A percentile compares a stretch with the other conserved stretches of the same genome.
These are phyloP conservation scores for Clarireedia sp. DNA, from an alignment of 2,329 filamentous ascomycete species.

Conservation along the genomic window DNA sequence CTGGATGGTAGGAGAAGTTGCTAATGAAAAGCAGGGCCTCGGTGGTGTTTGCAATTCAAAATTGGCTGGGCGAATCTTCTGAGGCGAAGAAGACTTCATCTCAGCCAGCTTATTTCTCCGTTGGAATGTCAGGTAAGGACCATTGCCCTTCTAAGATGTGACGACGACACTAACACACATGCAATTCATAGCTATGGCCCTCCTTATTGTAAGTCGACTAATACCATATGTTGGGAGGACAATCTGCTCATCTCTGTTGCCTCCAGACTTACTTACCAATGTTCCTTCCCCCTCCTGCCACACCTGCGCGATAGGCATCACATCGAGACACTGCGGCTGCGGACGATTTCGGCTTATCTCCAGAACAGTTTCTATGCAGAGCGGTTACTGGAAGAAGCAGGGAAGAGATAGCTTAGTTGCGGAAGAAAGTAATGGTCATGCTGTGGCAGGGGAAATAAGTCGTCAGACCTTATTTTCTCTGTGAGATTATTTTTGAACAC, in stretches of 20 bases:
- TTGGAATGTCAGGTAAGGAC: conserved; percentile 64
- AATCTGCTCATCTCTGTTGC: neutral
- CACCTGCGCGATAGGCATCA: conserved; percentile 35
- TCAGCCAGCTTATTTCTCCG: conserved; percentile 67
- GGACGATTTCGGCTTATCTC: too few species aligned
- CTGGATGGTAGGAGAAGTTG: neutral
- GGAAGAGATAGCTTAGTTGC: neutral
- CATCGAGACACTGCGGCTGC: too few species aligned
- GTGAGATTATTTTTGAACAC: too few species aligned
- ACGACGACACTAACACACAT: neutral
- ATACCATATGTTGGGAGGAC: neutral
- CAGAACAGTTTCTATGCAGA: too few species aligned
- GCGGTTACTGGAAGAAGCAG: neutral
- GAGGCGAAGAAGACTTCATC: conserved; percentile 54
- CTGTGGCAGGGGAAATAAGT: too few species aligned
- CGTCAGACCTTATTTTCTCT: too few species aligned
- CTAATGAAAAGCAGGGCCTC: conserved; percentile 48
- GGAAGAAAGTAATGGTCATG: too few species aligned
- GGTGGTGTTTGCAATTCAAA: conserved; percentile 66
- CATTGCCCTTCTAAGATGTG: neutral
- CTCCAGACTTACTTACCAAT: conserved; percentile 53
- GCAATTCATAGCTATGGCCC: conserved; percentile 25
- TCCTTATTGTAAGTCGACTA: conserved; percentile 34
- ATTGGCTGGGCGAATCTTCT: conserved; percentile 69
- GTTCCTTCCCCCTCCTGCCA: conserved; percentile 49